Base-by-base conservation (phyloP, 1,139 yeast genomes). In the Arxiozyma slooffiae region DNA sequence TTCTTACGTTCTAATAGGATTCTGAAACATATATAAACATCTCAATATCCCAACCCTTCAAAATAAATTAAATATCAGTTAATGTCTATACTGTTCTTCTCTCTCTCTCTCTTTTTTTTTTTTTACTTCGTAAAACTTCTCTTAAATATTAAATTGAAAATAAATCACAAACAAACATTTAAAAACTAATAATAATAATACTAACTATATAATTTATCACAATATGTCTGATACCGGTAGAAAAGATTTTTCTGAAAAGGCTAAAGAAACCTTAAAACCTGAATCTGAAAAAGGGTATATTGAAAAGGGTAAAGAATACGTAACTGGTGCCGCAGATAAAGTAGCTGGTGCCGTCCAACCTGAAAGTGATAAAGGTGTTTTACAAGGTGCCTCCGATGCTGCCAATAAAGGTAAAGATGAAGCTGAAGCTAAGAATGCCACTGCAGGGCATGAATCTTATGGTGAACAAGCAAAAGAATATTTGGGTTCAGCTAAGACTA, bases 221-320 rank as follows among this genome's bases (percentile, higher is more conserved):
- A 26, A 18, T 8, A 83, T 83, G 89, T 79, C 88, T 62, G 89
- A 83, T 79, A 67, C 77, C 55, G 87, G 86, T 60, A 85, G 95
- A 83, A 86, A 86, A 71, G 71, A 76, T 66, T 76, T 88, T 64
- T 61, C 82, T 59, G 84, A 81, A 68, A 86, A 87, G 72, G 71
- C 78, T 57, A 50, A 74, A 52, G 95, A 86, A 75, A 65, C 77
- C 47, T 56, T 85, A 50, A 85, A 79, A 60, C 96, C 96, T 65
- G 82, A 87, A 56, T 71, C 79, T 51, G 76, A 85, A 67, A 88
- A 88, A 76, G 59, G 81, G 46, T 71, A 75, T 60, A 68, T 72
- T 44, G 84, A 86, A 62, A 73, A 82, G 71, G 82, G 81, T 58
- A 82, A 84, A 75, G 96, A 88, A 73, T 55, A 68, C 41, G 81